A percentile compares a stretch with the other conserved stretches of the same genome.
These are phyloP conservation scores for Cystobasidium pallidum DNA, from an alignment of 1,284 basidiomycete genomes.

Conservation along the genomic window DNA sequence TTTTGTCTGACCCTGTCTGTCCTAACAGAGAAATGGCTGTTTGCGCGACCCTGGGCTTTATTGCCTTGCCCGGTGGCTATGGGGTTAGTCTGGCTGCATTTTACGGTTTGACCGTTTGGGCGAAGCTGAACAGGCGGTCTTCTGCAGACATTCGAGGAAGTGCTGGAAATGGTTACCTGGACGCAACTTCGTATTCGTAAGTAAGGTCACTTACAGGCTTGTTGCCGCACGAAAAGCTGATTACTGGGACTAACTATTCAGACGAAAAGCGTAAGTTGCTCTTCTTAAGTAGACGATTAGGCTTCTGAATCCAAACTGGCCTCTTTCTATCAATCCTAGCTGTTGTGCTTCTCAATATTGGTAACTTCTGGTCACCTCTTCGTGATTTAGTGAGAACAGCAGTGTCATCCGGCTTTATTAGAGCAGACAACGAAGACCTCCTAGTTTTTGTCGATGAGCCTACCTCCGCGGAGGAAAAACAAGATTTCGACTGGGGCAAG, in stretches of 20 bases:
- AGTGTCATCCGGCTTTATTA: constrained; percentile 35
- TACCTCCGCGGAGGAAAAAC: constrained; percentile 3
- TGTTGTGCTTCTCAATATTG: constrained; percentile 43
- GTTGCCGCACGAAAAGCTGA: no score
- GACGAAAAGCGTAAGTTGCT: constrained; percentile 50
- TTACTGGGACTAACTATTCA: neutral
- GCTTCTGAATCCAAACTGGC: neutral
- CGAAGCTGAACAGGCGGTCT: no score
- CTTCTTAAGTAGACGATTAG: neutral
- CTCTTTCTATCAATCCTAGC: neutral
- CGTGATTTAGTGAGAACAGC: constrained; percentile 35
- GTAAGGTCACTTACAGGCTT: neutral
- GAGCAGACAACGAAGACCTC: constrained; percentile 31
- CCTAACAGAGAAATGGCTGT: constrained; percentile 50
- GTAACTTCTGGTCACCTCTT: constrained; percentile 35
- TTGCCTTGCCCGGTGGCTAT: constrained; percentile 55
- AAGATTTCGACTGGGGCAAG: constrained; percentile 34
- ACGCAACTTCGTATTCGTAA: constrained; percentile 54
- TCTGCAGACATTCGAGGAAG: constrained; percentile 55
- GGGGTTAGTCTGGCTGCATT: constrained; percentile 42
- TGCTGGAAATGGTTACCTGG: constrained; percentile 56
- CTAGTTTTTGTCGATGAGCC: constrained; percentile 36
- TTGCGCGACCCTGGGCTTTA: constrained; percentile 52
- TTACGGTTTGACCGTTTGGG: neutral
- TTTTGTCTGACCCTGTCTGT: neutral